phyloP scores from a whole-genome alignment of 345 rosid genomes.

The Citrus sp. region DNA sequence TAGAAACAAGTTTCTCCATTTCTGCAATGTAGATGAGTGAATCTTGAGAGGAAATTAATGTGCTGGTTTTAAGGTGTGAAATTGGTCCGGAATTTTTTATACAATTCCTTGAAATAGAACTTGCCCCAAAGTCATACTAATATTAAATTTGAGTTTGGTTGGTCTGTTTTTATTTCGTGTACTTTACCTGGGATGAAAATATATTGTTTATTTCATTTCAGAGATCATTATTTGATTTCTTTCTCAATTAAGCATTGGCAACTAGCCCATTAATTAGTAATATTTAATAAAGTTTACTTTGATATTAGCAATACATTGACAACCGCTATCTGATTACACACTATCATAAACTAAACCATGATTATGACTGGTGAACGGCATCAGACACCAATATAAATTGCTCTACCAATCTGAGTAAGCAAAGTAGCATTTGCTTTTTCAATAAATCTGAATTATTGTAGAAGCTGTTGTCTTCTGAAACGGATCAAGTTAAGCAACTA shows the following conservation, averaged over 20 bases:
- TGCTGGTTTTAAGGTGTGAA: not conserved
- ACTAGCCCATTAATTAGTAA: not conserved
- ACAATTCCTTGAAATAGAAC: not conserved
- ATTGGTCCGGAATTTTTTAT: not conserved
- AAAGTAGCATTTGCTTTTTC: not conserved
- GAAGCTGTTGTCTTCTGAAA: no score
- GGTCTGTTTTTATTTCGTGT: not conserved
- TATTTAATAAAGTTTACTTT: not conserved
- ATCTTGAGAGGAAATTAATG: not conserved
- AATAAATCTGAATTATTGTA: no score
- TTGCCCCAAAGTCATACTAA: not conserved
- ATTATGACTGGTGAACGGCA: not conserved
- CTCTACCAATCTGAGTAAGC: not conserved
- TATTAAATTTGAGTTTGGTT: not conserved
- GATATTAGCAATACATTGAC: not conserved
- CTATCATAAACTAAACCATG: not conserved
- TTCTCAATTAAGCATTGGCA: not conserved
- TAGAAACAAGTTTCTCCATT: slow-evolving; percentile 24
- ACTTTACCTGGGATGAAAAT: not conserved
- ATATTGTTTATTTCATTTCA: not conserved
- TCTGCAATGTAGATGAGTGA: not conserved
- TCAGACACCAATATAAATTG: not conserved
- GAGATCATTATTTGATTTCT: not conserved
- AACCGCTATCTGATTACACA: not conserved
- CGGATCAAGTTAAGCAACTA: not conserved